A percentile compares a stretch with the other conserved stretches of the same genome.
Evolutionary conservation across 495 filamentous ascomycete genomes (phyloP).

Genomic region (Haplographium delicatum): DNA sequence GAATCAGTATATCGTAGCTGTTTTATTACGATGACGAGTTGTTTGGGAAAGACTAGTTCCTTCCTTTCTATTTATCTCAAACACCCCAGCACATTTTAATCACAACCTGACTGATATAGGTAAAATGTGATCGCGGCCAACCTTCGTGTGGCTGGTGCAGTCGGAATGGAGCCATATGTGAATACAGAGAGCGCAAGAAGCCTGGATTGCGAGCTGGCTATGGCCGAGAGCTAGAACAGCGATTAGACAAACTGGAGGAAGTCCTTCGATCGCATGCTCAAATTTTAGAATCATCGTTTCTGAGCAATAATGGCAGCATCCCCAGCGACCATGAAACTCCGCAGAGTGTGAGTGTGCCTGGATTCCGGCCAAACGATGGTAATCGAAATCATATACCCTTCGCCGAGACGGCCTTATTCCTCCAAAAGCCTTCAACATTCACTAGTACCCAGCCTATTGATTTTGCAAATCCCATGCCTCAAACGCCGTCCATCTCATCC

Average conservation of each 20-base stretch:
- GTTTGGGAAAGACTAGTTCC: too few relatives aligned
- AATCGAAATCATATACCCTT: conserved; percentile 43
- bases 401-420: conserved; percentile 57
- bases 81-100: too few relatives aligned
- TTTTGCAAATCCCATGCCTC: conserved; percentile 22
- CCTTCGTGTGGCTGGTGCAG: conserved; percentile 86
- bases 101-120: conserved; percentile 34
- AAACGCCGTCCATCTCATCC: conserved; percentile 20
- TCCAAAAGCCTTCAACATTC: conserved; percentile 51
- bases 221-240: conserved; percentile 79
- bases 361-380: conserved; percentile 33
- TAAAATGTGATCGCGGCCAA: conserved; percentile 78
- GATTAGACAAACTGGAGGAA: conserved; percentile 56
- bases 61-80: too few relatives aligned
- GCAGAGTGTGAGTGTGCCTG: conserved; percentile 22
- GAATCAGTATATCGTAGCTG: too few relatives aligned
- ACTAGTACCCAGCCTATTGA: conserved; percentile 21
- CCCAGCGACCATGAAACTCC: conserved; percentile 40
- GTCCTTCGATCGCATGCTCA: conserved; percentile 44
- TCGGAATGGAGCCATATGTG: conserved; percentile 69
- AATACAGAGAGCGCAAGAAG: conserved; percentile 84
- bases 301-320: conserved; percentile 34
- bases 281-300: conserved; percentile 34
- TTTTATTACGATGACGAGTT: too few relatives aligned
- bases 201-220: conserved; percentile 71